Evolutionary conservation across 345 rosid genomes (phyloP).

Genomic region (Lumnitzera racemosa): DNA sequence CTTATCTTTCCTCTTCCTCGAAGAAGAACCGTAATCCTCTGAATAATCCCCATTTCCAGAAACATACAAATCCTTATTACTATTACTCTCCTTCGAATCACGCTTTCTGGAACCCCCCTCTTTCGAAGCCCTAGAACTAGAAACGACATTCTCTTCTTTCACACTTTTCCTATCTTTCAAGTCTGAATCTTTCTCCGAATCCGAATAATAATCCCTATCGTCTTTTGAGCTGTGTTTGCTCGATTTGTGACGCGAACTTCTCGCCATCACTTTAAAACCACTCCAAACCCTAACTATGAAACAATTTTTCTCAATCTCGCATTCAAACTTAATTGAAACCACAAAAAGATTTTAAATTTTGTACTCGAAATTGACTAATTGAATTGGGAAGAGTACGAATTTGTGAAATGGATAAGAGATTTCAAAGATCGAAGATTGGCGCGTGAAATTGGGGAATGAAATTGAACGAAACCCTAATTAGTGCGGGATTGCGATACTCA

Average conservation of each 20-base stretch:
- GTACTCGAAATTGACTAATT: no score
- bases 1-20: constrained; percentile 61
- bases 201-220: constrained; percentile 74
- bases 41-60: constrained; percentile 53
- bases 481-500: no score
- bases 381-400: no score
- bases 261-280: constrained; percentile 42
- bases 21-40: constrained; percentile 59
- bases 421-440: no score
- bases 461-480: no score
- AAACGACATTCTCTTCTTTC: constrained; percentile 48
- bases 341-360: no score
- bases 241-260: constrained; percentile 93
- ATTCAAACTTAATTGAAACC: no score
- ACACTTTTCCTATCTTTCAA: constrained; percentile 55
- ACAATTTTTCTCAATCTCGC: no score
- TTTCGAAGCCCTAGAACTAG: constrained; percentile 44
- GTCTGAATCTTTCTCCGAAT: constrained; percentile 67
- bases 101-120: constrained; percentile 50
- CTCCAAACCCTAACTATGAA: no score
- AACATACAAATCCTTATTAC: constrained; percentile 26
- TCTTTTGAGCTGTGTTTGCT: constrained; percentile 77
- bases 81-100: constrained; percentile 34
- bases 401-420: no score
- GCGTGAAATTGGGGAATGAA: no score